Evolutionary conservation across 305 asterid genomes (phyloP).

Genomic region (Fraxinus sp.): DNA sequence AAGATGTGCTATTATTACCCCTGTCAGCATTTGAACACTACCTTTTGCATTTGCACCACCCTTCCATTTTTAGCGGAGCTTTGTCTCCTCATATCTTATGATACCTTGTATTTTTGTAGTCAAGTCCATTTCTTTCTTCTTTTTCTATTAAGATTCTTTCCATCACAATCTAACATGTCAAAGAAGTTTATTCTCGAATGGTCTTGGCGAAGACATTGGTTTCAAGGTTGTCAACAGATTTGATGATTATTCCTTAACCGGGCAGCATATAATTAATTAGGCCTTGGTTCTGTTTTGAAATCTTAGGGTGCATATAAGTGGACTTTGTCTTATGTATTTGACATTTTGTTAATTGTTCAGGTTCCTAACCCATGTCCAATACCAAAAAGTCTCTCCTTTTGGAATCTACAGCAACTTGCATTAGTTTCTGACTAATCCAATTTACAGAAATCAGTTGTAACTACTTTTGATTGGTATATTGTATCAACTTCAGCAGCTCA

Average conservation of each 20-base stretch:
- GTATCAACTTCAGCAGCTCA: not conserved
- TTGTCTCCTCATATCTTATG: not conserved
- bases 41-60: not conserved
- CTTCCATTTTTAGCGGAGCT: not conserved
- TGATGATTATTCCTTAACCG: not conserved
- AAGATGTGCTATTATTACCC: not conserved
- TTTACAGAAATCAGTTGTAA: not conserved
- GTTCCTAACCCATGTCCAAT: not conserved
- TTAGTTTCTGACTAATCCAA: not conserved
- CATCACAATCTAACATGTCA: not conserved
- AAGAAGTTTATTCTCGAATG: not conserved
- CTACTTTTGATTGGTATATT: not conserved
- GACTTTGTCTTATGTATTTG: not conserved
- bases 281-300: not conserved
- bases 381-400: not conserved
- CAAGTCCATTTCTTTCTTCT: not conserved
- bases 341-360: not conserved
- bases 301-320: not conserved
- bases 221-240: not conserved
- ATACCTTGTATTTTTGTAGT: not conserved
- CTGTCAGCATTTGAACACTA: not conserved
- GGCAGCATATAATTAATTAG: not conserved
- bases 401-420: not conserved
- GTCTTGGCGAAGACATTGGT: not conserved
- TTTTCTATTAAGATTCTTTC: not conserved